Evolutionary conservation across 2,329 filamentous ascomycete species (phyloP), one percentile per base, ranked within the genome.

Genomic region (Epichloe hybrida): DNA sequence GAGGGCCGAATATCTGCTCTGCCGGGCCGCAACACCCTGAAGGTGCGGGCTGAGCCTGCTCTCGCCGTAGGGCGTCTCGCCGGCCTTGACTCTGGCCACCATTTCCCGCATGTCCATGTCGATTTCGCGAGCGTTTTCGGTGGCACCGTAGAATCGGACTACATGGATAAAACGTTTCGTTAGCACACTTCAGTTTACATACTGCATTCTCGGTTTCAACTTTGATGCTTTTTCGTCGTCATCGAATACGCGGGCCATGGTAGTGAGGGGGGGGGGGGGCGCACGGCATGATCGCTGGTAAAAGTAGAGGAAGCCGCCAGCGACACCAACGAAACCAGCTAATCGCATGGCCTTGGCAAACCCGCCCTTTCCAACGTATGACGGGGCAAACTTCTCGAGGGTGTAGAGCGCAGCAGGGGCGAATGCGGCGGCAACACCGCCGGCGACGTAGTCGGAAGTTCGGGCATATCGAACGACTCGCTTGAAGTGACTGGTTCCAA

Each of bases 51-150:
- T 85, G 61, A 96, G 71, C 49, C 72, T 72, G 62, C 83, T 88
- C 61, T 78, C 80, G 62, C 93, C 93, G 69, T 98, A 98, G 46
- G 97, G 74, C 37, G 93, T 78, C 73, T 95, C 79, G 57, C 91
- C 91, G 53, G 78, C 80, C 79, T 97, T 98, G 66, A 97, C 90
- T 72, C 91, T 94, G 67, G 83, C 80, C 38, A 96, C 90, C 93
- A 98, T 98, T 71, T 98, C 93, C 57, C 81, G 80, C 90, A 97
- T 97, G 66, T 98, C 93, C 84, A 95, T 84, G 57, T 95, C 86
- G 52, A 93, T 74, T 69, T 98, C 93, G 61, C 93, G 83, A 50
- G 83, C 72, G 72, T 98, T 98, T 70, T 98, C 93, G 46, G 80
- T 83, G 70, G 90, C 88, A 61, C 93, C 93, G 72, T 96, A 97